Base-by-base conservation (phyloP, 2,329 filamentous ascomycete genomes). In the Botrytis paeoniae region DNA sequence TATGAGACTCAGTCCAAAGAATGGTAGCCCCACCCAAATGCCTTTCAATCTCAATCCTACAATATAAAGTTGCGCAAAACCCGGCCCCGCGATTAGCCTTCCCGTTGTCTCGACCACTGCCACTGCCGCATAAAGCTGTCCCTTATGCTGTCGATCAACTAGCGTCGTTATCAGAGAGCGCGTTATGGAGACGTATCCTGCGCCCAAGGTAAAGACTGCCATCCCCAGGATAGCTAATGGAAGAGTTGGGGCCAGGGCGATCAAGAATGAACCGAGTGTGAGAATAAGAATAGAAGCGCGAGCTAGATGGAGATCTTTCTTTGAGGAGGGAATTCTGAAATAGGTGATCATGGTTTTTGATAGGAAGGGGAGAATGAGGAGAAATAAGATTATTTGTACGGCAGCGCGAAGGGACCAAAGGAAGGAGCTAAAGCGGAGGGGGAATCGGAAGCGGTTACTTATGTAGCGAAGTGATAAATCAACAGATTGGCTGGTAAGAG, bases 21-120 rank as follows among this genome's bases (percentile, higher is more conserved):
- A 80, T 29, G 79, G 79, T 20, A 80, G 62, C 25, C 76, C 78
- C 32, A 77, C 71, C 79, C 78, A 80, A 10, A 60, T 72, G 1
- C 77, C 75, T 72, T 76, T 76, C 72, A 63, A 73, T 54, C 75
- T 74, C 66, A 80, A 51, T 1, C 79, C 79, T 7, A 75, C 20
- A 3, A 76, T 75, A 69, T 77, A 80, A 7, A 79, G 61, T 10
- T 39, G 57, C 16, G 77, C 78, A 18, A 80, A 48, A 4, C 54
- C 65, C 4, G 79, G 79, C 3, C 77, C 76, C 10, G 77, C 76
- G 41, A 73, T 48, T 16, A 80, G 59, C 16, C 72, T 64, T 25
- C 77, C 77, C 14, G 74, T 45, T 14, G 74, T 78, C 51, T 80
- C 78, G 1, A 79, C 74, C 5, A 79, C 69, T 8, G 75, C 73